phyloP scores from a whole-genome alignment of 2,329 filamentous ascomycete species.

The Penicillium digitatum region DNA sequence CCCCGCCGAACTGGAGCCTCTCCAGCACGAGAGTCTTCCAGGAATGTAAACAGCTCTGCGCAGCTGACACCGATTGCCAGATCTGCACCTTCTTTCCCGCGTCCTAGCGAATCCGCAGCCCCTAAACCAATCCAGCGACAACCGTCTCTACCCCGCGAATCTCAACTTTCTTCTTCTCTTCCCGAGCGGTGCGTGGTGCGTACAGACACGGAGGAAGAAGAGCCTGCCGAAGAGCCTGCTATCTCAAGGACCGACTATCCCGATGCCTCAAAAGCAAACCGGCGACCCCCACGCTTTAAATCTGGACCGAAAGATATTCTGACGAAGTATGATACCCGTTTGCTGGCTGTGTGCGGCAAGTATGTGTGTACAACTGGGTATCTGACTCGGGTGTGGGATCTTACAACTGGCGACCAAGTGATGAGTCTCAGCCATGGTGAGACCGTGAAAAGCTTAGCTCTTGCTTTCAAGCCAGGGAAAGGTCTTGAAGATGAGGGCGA shows the following conservation, averaged over 20 bases:
- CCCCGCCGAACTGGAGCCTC: constrained; percentile 23
- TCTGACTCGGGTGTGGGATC: constrained; percentile 82
- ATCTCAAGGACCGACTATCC: constrained; percentile 66
- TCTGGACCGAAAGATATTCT: constrained; percentile 70
- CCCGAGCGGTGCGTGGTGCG: constrained; percentile 24
- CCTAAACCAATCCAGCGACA: constrained; percentile 25
- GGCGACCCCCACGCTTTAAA: constrained; percentile 72
- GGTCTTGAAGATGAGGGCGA: constrained; percentile 76
- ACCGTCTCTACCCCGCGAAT: constrained; percentile 30
- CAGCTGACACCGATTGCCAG: constrained; percentile 14
- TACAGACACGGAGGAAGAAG: constrained; percentile 51
- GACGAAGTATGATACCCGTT: constrained; percentile 80
- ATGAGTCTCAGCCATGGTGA: constrained; percentile 82
- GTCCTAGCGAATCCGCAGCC: constrained; percentile 17
- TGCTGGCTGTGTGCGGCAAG: constrained; percentile 84
- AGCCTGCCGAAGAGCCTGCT: constrained; percentile 48
- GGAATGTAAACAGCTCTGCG: constrained; percentile 9
- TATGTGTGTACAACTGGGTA: constrained; percentile 82
- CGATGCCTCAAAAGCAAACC: constrained; percentile 77
- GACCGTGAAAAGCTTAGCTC: constrained; percentile 72
- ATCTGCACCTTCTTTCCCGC: constrained; percentile 13
- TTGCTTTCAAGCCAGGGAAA: constrained; percentile 79
- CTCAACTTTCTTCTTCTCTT: constrained; percentile 16
- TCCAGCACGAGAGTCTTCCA: constrained; percentile 19
- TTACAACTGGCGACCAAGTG: constrained; percentile 73